These are phyloP conservation scores for Phellinidium pouzarii DNA, from an alignment of 1,284 basidiomycete genomes.

Conservation along the genomic window DNA sequence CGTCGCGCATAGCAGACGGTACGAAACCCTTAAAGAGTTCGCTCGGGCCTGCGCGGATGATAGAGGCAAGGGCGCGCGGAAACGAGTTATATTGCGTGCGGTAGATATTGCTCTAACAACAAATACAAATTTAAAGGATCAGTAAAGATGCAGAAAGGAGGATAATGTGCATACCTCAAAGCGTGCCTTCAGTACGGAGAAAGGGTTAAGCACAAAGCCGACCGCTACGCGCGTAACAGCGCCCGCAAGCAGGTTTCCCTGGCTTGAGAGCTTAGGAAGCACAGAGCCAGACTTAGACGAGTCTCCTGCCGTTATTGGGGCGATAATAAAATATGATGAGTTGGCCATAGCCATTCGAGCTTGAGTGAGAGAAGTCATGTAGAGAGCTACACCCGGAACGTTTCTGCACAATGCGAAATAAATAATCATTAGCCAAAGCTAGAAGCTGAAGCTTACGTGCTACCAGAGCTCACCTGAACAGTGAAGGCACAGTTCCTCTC, in stretches of 20 bases:
- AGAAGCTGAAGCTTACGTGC: background rate
- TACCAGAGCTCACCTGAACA: conserved; percentile 50
- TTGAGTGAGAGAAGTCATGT: conserved; percentile 83
- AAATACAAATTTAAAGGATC: background rate
- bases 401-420: conserved; percentile 47
- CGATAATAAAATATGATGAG: conserved; percentile 49
- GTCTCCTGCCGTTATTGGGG: conserved; percentile 23
- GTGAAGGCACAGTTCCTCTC: conserved; percentile 81
- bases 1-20: conserved; percentile 88
- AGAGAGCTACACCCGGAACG: conserved; percentile 88
- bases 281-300: conserved; percentile 39
- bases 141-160: background rate
- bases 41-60: conserved; percentile 67
- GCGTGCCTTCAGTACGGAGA: conserved; percentile 91
- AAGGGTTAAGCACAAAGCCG: conserved; percentile 87
- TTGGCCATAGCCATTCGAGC: conserved; percentile 65
- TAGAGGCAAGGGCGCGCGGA: conserved; percentile 50
- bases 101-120: conserved; percentile 69
- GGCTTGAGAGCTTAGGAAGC: conserved; percentile 69
- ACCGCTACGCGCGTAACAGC: conserved; percentile 81
- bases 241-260: conserved; percentile 87
- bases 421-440: background rate
- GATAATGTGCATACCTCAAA: conserved; percentile 66
- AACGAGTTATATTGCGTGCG: conserved; percentile 57
- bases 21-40: conserved; percentile 87